These are phyloP conservation scores for Melanogaster broomeanus DNA, from an alignment of 768 basidiomycete species.

Conservation along the genomic window DNA sequence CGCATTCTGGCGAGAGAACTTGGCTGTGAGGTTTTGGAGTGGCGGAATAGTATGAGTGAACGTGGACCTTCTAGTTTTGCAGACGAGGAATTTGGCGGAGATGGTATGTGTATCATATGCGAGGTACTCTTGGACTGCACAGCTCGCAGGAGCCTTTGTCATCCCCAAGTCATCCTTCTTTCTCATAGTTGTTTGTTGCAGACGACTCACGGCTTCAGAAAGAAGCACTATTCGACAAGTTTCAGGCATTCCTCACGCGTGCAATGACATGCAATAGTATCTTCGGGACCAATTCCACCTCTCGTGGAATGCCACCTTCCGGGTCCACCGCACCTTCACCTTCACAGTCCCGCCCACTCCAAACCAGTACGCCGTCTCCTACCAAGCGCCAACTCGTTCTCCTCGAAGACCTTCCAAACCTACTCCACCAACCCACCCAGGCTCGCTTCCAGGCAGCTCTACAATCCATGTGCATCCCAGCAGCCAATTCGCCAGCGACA, in stretches of 20 bases:
- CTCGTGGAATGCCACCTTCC: conserved; percentile 7
- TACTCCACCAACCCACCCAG: conserved; percentile 71
- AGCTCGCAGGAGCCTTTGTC: neutral
- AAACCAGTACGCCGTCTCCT: conserved; percentile 1
- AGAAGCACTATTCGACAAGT: conserved; percentile 58
- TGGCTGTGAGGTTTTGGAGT: conserved; percentile 82
- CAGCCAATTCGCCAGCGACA: conserved; percentile 18
- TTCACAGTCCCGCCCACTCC: conserved; percentile 5
- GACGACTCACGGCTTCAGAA: conserved; percentile 10
- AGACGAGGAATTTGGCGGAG: conserved; percentile 10
- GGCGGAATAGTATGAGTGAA: conserved; percentile 72
- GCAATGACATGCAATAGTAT: conserved; percentile 62
- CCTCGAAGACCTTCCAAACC: conserved; percentile 90
- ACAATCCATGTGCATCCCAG: conserved; percentile 46
- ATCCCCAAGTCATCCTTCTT: neutral
- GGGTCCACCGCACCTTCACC: neutral
- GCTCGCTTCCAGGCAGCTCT: conserved; percentile 73
- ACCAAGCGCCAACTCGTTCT: conserved; percentile 64
- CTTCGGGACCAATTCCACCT: conserved; percentile 31
- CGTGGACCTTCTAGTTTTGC: conserved; percentile 24
- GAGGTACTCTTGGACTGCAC: neutral
- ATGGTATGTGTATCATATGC: conserved; percentile 8
- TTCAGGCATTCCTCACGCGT: conserved; percentile 72
- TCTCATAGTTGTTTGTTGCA: conserved; percentile 1
- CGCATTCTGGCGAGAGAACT: conserved; percentile 74